Evolutionary conservation across 2,329 filamentous ascomycete species (phyloP).

Genomic region (Alternaria ventricosa): DNA sequence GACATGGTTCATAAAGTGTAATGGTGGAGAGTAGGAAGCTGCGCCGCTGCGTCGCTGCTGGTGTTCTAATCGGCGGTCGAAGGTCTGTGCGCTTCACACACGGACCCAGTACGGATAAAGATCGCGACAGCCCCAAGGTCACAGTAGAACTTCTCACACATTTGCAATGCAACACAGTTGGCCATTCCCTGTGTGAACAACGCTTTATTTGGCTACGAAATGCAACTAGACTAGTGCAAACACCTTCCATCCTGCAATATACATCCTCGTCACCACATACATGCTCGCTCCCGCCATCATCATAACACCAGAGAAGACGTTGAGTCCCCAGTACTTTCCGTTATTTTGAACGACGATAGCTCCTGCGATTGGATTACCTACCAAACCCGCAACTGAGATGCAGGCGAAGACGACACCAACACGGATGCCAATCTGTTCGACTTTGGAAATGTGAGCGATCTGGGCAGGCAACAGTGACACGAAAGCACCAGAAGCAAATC

Average conservation of each 20-base stretch:
- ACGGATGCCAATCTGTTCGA: slow-evolving; percentile 63
- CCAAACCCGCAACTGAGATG: slow-evolving; percentile 53
- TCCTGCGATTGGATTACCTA: slow-evolving; percentile 58
- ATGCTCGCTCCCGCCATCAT: slow-evolving; percentile 53
- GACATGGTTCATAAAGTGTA: not conserved
- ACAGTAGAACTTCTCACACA: not conserved
- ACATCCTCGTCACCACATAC: slow-evolving; percentile 37
- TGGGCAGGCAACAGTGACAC: slow-evolving; percentile 57
- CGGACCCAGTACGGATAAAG: not conserved
- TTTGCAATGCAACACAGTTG: not conserved
- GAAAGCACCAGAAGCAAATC: slow-evolving; percentile 60
- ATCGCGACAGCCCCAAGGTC: not conserved
- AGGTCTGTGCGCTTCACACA: not conserved
- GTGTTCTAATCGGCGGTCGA: too few relatives aligned
- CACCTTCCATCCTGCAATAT: slow-evolving; percentile 35
- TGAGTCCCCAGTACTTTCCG: slow-evolving; percentile 64
- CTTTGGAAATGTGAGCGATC: slow-evolving; percentile 50
- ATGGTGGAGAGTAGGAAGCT: not conserved
- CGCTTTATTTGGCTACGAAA: not conserved
- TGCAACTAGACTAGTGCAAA: not conserved
- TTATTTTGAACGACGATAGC: slow-evolving; percentile 57
- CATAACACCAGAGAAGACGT: slow-evolving; percentile 69
- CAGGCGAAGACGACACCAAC: slow-evolving; percentile 60
- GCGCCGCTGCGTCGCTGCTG: not conserved
- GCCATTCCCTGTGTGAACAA: not conserved